phyloP scores from a whole-genome alignment of 441 rosid genomes.

The Capsella rubella region DNA sequence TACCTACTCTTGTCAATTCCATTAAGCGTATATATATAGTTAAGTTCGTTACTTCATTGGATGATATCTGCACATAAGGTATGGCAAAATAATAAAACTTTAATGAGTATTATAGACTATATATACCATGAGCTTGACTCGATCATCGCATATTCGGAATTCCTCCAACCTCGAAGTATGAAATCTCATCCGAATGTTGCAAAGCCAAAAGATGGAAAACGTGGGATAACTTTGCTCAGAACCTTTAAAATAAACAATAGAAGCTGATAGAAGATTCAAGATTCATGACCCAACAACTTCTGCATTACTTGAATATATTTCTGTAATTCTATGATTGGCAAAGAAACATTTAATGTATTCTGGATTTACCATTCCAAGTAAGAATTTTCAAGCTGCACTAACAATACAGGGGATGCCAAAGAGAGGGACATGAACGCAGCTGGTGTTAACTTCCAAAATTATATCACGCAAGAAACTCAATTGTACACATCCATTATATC shows the following conservation, averaged over 20 bases:
- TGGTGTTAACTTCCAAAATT: conserved; percentile 32
- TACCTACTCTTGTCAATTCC: conserved; percentile 41
- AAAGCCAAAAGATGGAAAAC: conserved; percentile 29
- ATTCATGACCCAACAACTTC: conserved; percentile 32
- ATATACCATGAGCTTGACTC: conserved; percentile 38
- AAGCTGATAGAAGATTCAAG: conserved; percentile 23
- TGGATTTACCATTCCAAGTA: conserved; percentile 24
- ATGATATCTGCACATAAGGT: conserved; percentile 47
- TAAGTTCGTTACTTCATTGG: conserved; percentile 38
- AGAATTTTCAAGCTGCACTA: conserved; percentile 11
- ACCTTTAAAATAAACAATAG: conserved; percentile 30
- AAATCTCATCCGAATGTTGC: conserved; percentile 32
- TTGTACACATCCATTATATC: conserved; percentile 46
- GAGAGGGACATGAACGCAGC: conserved; percentile 25
- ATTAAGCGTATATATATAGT: conserved; percentile 36
- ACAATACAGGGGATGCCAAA: conserved; percentile 10
- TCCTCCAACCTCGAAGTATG: conserved; percentile 33
- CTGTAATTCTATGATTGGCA: conserved; percentile 14
- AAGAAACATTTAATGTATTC: background rate
- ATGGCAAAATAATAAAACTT: conserved; percentile 39
- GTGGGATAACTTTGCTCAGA: conserved; percentile 30
- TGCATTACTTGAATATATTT: conserved; percentile 14
- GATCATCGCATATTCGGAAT: conserved; percentile 23
- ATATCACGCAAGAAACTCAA: conserved; percentile 41
- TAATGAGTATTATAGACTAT: conserved; percentile 22